Evolutionary conservation across 805 yeast genomes (phyloP).

Genomic region (Candida lessepsii): DNA sequence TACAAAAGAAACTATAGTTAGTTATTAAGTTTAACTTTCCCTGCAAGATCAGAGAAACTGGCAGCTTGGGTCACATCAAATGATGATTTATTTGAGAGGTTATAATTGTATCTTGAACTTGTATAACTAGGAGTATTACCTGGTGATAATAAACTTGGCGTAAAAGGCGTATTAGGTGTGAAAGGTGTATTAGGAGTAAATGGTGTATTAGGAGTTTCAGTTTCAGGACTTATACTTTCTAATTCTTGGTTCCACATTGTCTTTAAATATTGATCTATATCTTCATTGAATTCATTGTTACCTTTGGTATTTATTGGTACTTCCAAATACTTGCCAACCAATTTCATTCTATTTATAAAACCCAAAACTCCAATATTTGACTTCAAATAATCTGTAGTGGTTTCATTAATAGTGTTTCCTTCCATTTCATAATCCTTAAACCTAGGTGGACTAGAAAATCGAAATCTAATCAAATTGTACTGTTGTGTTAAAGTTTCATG

Average conservation of each 20-base stretch:
- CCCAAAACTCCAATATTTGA: slow-evolving; percentile 29
- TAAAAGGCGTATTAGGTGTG: not conserved
- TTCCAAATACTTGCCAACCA: not conserved
- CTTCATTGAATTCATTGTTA: slow-evolving; percentile 1
- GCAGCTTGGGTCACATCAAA: slow-evolving; percentile 11
- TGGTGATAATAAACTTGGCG: not conserved
- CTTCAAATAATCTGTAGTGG: slow-evolving; percentile 9
- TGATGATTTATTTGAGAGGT: slow-evolving; percentile 10
- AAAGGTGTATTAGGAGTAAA: not conserved
- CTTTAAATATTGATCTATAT: slow-evolving; percentile 10
- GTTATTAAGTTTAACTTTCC: slow-evolving; percentile 10
- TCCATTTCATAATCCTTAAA: slow-evolving; percentile 5
- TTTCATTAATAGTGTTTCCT: slow-evolving; percentile 1
- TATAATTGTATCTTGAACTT: not conserved
- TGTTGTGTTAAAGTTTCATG: slow-evolving; percentile 36
- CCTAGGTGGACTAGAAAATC: slow-evolving; percentile 20
- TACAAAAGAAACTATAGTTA: too few species aligned
- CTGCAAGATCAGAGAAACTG: slow-evolving; percentile 13
- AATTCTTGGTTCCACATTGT: slow-evolving; percentile 14
- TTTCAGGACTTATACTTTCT: slow-evolving; percentile 1
- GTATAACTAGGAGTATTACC: not conserved
- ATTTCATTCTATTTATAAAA: slow-evolving; percentile 20
- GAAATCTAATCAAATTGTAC: slow-evolving; percentile 35
- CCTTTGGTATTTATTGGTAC: not conserved
- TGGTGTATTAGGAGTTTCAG: slow-evolving; percentile 1